Conservation (phyloP, 768 basidiomycete species). For the Tricholoma sp. region DNA sequence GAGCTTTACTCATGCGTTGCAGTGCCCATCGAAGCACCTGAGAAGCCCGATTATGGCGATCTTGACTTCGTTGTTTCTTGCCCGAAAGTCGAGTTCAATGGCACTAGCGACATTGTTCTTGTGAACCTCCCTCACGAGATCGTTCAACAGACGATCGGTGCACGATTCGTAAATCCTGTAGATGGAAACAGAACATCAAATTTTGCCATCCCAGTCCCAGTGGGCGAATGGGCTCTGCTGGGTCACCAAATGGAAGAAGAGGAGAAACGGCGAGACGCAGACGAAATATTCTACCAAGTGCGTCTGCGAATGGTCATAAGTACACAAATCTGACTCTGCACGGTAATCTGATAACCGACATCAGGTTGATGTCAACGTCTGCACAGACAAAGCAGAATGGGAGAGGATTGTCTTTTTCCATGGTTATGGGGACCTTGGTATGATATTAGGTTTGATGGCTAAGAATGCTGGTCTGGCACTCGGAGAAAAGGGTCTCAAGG, state of each 20-base stretch:
- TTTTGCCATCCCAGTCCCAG: slow-evolving; percentile 47
- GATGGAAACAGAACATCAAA: slow-evolving; percentile 57
- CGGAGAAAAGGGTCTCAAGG: slow-evolving; percentile 56
- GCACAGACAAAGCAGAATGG: slow-evolving; percentile 43
- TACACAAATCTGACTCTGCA: not conserved
- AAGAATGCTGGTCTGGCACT: slow-evolving; percentile 46
- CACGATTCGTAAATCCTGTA: slow-evolving; percentile 39
- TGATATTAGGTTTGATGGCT: slow-evolving; percentile 58
- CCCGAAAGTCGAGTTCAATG: slow-evolving; percentile 24
- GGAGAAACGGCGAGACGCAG: slow-evolving; percentile 18
- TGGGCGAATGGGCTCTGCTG: slow-evolving; percentile 32
- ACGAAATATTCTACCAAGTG: slow-evolving; percentile 40
- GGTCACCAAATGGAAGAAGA: slow-evolving; percentile 26
- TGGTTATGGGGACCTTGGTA: slow-evolving; percentile 68
- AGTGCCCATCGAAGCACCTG: slow-evolving; percentile 59
- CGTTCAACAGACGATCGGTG: slow-evolving; percentile 40
- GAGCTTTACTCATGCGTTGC: slow-evolving; percentile 40
- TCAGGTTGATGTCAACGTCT: slow-evolving; percentile 63
- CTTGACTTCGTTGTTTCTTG: slow-evolving; percentile 59
- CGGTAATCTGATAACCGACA: not conserved
- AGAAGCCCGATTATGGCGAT: slow-evolving; percentile 63
- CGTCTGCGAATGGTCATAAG: not conserved
- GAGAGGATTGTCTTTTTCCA: slow-evolving; percentile 50
- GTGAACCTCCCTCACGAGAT: slow-evolving; percentile 29
- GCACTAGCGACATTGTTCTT: slow-evolving; percentile 7